A percentile compares a stretch with the other conserved stretches of the same genome.
Evolutionary conservation across 441 rosid species (phyloP).

Genomic region (Bruguiera hainesii): DNA sequence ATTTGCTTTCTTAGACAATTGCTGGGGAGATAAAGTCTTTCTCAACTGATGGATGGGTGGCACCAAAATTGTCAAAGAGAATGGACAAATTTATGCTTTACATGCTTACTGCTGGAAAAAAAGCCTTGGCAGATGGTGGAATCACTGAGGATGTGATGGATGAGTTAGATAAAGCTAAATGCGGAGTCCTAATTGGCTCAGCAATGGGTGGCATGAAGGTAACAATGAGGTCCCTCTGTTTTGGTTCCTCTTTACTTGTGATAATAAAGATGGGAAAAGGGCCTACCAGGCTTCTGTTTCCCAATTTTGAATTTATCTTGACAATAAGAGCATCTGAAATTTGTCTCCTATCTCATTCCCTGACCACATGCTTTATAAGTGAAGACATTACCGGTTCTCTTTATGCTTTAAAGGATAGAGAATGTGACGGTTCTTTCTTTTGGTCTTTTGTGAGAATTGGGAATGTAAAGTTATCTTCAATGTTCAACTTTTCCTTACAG

Average conservation of each 20-base stretch:
- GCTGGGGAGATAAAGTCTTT: constrained; percentile 81
- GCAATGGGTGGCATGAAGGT: constrained; percentile 25
- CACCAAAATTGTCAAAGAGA: constrained; percentile 76
- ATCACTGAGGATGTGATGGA: constrained; percentile 78
- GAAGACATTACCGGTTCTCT: not conserved
- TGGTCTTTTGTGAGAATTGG: no score
- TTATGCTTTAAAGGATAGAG: not conserved
- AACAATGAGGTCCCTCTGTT: constrained; percentile 1
- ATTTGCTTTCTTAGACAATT: constrained; percentile 45
- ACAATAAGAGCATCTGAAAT: not conserved
- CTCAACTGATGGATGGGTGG: constrained; percentile 75
- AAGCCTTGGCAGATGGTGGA: constrained; percentile 93
- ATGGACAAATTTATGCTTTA: constrained; percentile 86
- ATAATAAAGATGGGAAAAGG: not conserved
- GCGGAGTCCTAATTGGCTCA: constrained; percentile 85
- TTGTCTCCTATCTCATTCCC: not conserved
- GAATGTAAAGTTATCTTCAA: not conserved
- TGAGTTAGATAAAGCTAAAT: constrained; percentile 61
- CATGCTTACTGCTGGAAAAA: constrained; percentile 93
- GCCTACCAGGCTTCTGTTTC: not conserved
- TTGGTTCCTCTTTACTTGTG: not conserved
- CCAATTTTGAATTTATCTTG: not conserved
- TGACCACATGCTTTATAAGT: not conserved
- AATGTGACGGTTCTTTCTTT: not conserved
- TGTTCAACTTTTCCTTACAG: not conserved